Percentiles rank a stretch among this genome's conserved stretches.
phyloP scores from a whole-genome alignment of 768 basidiomycete species.

The Lentinula lateritia region DNA sequence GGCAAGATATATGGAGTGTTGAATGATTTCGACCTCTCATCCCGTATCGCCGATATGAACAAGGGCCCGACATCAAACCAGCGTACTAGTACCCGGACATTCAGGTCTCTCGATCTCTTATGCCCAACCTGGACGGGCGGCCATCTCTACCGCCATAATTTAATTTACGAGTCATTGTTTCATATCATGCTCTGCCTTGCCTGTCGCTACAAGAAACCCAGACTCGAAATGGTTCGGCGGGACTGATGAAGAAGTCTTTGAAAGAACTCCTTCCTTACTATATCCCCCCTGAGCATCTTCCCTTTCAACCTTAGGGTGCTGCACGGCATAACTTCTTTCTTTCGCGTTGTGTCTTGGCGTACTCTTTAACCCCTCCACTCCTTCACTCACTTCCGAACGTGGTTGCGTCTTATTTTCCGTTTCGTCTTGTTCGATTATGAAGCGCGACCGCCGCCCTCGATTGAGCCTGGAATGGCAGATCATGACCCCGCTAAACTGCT shows the following conservation, averaged over 20 bases:
- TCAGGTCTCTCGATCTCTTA: neutral
- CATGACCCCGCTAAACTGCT: too few relatives aligned
- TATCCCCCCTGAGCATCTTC: too few relatives aligned
- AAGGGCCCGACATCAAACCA: neutral
- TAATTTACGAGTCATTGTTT: conserved; percentile 7
- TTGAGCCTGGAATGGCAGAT: too few relatives aligned
- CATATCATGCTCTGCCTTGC: conserved; percentile 1
- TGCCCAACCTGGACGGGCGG: neutral
- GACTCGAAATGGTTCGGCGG: neutral
- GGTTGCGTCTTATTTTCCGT: neutral
- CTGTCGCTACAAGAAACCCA: neutral
- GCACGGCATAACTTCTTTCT: too few relatives aligned
- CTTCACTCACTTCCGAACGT: neutral
- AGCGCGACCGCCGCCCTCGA: too few relatives aligned
- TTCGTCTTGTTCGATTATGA: too few relatives aligned
- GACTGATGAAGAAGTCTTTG: neutral
- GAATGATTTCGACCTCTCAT: conserved; percentile 9
- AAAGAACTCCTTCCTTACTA: neutral
- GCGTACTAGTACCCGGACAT: conserved; percentile 1
- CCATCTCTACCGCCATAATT: conserved; percentile 6
- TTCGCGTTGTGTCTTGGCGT: too few relatives aligned
- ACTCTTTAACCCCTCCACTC: too few relatives aligned
- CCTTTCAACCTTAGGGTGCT: neutral
- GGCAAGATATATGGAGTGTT: conserved; percentile 9
- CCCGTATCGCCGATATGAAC: neutral